phyloP scores from a whole-genome alignment of 2,329 filamentous ascomycete species.

The Penicillium concentricum region DNA sequence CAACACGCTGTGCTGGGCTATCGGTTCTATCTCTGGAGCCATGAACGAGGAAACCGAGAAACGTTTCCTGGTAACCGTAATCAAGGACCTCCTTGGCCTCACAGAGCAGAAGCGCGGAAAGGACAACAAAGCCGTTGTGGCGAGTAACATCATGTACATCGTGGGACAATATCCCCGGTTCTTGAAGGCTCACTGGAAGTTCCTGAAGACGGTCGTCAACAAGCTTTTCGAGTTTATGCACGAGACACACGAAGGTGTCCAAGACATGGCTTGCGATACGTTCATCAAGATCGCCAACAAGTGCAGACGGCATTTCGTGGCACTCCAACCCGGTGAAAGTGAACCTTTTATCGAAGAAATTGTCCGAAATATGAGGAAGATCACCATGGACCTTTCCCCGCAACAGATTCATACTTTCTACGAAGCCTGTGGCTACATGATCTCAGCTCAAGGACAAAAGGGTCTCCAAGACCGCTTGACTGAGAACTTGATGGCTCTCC shows the following conservation, averaged over 20 bases:
- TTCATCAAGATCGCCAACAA: conserved; percentile 99
- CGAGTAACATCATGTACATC: conserved; percentile 99
- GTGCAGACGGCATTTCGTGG: conserved; percentile 95
- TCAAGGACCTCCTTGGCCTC: conserved; percentile 93
- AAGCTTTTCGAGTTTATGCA: conserved; percentile 99
- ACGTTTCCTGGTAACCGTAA: conserved; percentile 95
- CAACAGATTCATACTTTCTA: conserved; percentile 99
- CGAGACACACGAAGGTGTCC: conserved; percentile 97
- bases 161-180: conserved; percentile 98
- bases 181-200: conserved; percentile 99
- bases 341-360: conserved; percentile 99
- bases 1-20: conserved; percentile 99
- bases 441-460: conserved; percentile 94
- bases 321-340: conserved; percentile 86
- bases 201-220: conserved; percentile 98
- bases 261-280: conserved; percentile 99
- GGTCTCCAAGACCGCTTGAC: conserved; percentile 89
- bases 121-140: conserved; percentile 98
- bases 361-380: conserved; percentile 90
- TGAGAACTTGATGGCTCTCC: conserved; percentile 86
- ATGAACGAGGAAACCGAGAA: conserved; percentile 99
- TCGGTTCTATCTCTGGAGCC: conserved; percentile 94
- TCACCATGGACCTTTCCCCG: conserved; percentile 89
- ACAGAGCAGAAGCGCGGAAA: conserved; percentile 99
- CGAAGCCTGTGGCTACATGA: conserved; percentile 98